These are phyloP conservation scores for Coniochaeta sp. DNA, from an alignment of 2,329 filamentous ascomycete species.

Conservation along the genomic window DNA sequence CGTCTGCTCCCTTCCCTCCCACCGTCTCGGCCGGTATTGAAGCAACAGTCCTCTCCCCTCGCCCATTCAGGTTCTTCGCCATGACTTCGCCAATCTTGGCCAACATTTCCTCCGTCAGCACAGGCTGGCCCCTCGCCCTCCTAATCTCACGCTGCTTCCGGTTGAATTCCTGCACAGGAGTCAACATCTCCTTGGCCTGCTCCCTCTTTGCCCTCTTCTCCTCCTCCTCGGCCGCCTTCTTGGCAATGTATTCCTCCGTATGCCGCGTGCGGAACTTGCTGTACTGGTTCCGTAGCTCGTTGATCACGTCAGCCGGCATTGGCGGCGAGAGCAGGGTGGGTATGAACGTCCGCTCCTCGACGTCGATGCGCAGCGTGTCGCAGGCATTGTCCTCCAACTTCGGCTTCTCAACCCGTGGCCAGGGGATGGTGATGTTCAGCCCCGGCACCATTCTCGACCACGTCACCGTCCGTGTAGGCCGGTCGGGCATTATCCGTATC, in stretches of 20 bases:
- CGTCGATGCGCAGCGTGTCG: conserved; percentile 71
- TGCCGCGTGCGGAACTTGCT: conserved; percentile 75
- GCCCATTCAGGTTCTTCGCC: conserved; percentile 33
- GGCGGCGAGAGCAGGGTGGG: conserved; percentile 72
- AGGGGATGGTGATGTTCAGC: conserved; percentile 66
- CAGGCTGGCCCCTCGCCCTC: conserved; percentile 45
- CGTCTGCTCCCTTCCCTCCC: background rate
- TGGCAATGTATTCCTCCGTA: conserved; percentile 61
- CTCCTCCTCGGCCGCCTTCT: conserved; percentile 30
- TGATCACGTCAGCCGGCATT: conserved; percentile 69
- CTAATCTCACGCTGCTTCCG: conserved; percentile 43
- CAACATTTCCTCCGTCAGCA: conserved; percentile 50
- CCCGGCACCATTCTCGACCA: conserved; percentile 60
- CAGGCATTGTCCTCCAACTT: conserved; percentile 44
- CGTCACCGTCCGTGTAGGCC: conserved; percentile 35
- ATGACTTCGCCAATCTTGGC: conserved; percentile 56
- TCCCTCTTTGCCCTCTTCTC: conserved; percentile 28
- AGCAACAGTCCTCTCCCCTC: background rate
- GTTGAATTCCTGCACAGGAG: conserved; percentile 53
- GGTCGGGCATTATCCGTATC: conserved; percentile 40
- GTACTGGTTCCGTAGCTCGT: conserved; percentile 81
- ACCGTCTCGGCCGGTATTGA: background rate
- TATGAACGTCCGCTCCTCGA: conserved; percentile 67
- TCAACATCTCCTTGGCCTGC: conserved; percentile 34
- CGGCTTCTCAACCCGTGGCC: conserved; percentile 52